Evolutionary conservation across 2,329 filamentous ascomycete genomes (phyloP).

Genomic region (Dothistroma pini): DNA sequence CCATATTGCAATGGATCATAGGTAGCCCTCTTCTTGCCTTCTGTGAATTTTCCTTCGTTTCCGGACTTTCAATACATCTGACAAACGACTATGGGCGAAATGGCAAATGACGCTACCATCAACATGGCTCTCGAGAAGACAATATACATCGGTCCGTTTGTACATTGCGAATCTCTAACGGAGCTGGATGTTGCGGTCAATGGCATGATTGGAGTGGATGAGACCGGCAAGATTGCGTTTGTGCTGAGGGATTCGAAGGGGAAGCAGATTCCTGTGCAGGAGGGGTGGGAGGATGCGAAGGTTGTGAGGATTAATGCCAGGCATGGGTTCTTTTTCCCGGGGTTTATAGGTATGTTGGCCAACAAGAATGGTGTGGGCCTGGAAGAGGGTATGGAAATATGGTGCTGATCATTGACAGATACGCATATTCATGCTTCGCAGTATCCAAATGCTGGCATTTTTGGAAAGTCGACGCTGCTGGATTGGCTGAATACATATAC

Average conservation of each 20-base stretch:
- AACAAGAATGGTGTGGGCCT: not conserved
- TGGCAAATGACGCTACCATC: not conserved
- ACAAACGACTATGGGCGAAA: not conserved
- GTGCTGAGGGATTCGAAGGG: slow-evolving; percentile 37
- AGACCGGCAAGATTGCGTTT: slow-evolving; percentile 50
- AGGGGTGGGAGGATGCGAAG: slow-evolving; percentile 43
- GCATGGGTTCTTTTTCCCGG: slow-evolving; percentile 77
- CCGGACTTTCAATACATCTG: not conserved
- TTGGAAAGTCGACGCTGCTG: slow-evolving; percentile 86
- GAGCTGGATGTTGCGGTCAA: slow-evolving; percentile 49
- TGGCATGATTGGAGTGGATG: slow-evolving; percentile 51
- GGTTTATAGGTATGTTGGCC: slow-evolving; percentile 63
- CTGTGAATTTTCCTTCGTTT: not conserved
- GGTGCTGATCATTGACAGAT: slow-evolving; percentile 46
- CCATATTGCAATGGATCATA: not conserved
- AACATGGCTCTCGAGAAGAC: slow-evolving; percentile 26
- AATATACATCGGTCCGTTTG: slow-evolving; percentile 60
- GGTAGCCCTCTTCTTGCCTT: not conserved
- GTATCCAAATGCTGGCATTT: slow-evolving; percentile 90
- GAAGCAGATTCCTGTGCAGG: slow-evolving; percentile 22
- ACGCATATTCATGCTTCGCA: slow-evolving; percentile 95
- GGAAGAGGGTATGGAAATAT: not conserved
- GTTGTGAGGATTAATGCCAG: slow-evolving; percentile 39
- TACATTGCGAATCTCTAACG: slow-evolving; percentile 51
- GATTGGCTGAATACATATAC: slow-evolving; percentile 95